A percentile compares a stretch with the other conserved stretches of the same genome.
These are phyloP conservation scores for Secale cereale DNA, from an alignment of 176 grass and related monocot genomes.

Conservation along the genomic window DNA sequence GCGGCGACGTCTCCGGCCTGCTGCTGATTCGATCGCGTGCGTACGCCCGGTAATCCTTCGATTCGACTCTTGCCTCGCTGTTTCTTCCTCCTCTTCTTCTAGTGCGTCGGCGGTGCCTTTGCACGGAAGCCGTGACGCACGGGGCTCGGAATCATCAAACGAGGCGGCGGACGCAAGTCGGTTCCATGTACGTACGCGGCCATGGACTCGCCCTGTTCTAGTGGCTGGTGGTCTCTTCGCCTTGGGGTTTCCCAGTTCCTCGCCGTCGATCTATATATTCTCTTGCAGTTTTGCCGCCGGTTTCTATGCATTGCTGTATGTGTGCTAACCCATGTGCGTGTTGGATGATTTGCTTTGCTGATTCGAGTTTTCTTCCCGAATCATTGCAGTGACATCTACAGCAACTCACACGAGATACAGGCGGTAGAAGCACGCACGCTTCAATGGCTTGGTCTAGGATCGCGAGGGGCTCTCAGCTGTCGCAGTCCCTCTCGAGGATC, in stretches of 20 bases:
- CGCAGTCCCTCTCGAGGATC: constrained; percentile 47
- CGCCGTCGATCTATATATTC: background rate
- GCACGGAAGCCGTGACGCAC: background rate
- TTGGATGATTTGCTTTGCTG: background rate
- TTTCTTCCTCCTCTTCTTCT: background rate
- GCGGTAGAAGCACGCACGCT: background rate
- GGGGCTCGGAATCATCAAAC: background rate
- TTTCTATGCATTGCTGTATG: background rate
- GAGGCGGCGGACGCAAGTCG: background rate
- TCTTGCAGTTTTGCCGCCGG: background rate
- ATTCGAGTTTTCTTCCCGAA: background rate
- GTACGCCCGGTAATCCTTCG: background rate
- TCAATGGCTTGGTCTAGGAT: constrained; percentile 57
- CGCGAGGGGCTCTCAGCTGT: constrained; percentile 41
- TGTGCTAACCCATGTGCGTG: background rate
- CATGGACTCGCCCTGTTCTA: background rate
- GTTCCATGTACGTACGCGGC: background rate
- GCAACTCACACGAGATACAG: background rate
- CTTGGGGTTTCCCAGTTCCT: background rate
- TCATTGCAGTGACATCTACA: background rate
- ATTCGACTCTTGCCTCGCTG: background rate
- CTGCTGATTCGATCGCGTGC: background rate
- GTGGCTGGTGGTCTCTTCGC: background rate
- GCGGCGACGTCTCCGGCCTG: background rate
- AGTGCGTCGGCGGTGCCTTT: background rate